These are phyloP conservation scores for Hypoxylon fragiforme DNA, from an alignment of 495 filamentous ascomycete species.

Conservation along the genomic window DNA sequence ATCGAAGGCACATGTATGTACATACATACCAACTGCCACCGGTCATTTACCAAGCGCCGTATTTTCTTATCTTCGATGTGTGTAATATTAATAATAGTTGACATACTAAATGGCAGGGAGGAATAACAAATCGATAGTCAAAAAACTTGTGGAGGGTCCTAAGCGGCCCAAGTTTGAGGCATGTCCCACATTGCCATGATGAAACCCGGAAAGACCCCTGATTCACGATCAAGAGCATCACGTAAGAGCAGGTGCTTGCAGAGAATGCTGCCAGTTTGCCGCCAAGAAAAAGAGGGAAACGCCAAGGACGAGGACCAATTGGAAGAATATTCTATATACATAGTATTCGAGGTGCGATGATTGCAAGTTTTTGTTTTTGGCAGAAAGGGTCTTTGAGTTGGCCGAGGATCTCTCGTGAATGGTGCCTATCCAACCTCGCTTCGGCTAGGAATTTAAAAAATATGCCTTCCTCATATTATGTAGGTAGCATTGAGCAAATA, in stretches of 20 bases:
- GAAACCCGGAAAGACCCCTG: constrained; percentile 31
- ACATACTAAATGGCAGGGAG: too few relatives aligned
- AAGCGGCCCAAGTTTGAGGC: constrained; percentile 29
- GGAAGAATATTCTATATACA: neutral
- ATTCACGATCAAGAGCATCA: constrained; percentile 28
- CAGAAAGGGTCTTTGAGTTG: too few relatives aligned
- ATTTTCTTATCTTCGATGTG: constrained; percentile 13
- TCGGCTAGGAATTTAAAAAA: neutral
- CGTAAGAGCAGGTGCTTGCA: constrained; percentile 9
- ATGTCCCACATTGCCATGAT: constrained; percentile 29
- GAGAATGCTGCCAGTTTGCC: constrained; percentile 4
- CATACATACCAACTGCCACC: too few relatives aligned
- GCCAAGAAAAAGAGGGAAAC: constrained; percentile 21
- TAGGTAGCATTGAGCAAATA: too few relatives aligned
- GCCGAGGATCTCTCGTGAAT: too few relatives aligned
- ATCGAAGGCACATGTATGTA: constrained; percentile 20
- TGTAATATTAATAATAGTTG: too few relatives aligned
- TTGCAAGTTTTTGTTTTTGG: too few relatives aligned
- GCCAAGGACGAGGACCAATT: constrained; percentile 15
- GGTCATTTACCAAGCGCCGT: constrained; percentile 22
- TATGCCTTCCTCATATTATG: constrained; percentile 2
- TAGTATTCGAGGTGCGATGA: constrained; percentile 6
- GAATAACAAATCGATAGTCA: neutral
- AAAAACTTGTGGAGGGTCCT: neutral
- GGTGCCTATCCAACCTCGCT: constrained; percentile 6